Evolutionary conservation across 495 filamentous ascomycete species (phyloP), one percentile per base, ranked within the genome.

Genomic region (Friedmanniomyces simplex): DNA sequence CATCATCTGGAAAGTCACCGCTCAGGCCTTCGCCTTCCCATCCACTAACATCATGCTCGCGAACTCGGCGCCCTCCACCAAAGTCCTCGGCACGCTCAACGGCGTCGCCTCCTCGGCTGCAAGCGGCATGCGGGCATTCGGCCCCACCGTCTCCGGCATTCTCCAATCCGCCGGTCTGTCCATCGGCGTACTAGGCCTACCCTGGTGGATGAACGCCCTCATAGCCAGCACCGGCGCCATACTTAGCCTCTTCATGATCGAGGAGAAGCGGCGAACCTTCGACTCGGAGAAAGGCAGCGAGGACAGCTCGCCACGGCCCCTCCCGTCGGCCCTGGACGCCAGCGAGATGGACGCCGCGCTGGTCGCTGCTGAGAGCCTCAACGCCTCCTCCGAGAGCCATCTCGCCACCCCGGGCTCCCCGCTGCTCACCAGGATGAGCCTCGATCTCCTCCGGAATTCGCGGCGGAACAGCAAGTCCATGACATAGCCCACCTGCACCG

Each of bases 21-120:
- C 87, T 60, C 80, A 89, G 62, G 85, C 87, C 39, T 79, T 96
- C 68, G 81, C 89, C 0, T 96, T 93, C 71, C 91, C 91, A 21
- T 83, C 85, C 55, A 88, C 87, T 54, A 83, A 83, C 11, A 90
- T 96, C 46, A 79, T 97, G 45, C 77, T 95, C 24, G 83, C 85
- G 47, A 90, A 96, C 69, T 83, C 89, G 41, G 83, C 89, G 5
- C 88, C 90, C 1, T 86, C 83, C 0, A 82, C 81, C 26, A 78
- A 88, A 20, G 83, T 91, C 10, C 81, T 96, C 13, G 93, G 93
- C 0, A 83, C 85, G 6, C 86, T 98, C 72, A 97, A 97, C 62
- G 93, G 93, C 34, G 82, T 88, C n/a, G 88, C 89, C 8, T 89
- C 89, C 26, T 95, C 89, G 14, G 87, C 85, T 7, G 93, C 94